Percentiles rank a stretch among this genome's conserved stretches.
phyloP scores from a whole-genome alignment of 805 yeast species.

The Saccharomyces eubayanus region DNA sequence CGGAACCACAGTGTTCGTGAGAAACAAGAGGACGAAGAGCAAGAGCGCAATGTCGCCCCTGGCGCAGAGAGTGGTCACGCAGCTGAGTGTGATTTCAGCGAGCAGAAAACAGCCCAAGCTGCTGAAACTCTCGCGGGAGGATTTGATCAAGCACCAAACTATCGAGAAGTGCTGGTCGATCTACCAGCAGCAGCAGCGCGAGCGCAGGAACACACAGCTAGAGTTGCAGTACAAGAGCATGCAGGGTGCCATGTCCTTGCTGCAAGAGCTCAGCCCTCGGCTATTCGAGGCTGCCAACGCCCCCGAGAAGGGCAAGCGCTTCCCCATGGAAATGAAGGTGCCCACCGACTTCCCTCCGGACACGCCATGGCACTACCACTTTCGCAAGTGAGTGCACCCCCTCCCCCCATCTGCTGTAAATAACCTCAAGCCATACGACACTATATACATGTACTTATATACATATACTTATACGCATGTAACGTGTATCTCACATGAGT shows the following conservation, averaged over 20 bases:
- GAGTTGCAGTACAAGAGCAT: conserved; percentile 58
- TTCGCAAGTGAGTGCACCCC: conserved; percentile 5
- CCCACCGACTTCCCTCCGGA: conserved; percentile 89
- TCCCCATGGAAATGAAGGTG: conserved; percentile 74
- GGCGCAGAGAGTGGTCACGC: conserved; percentile 40
- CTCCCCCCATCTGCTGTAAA: conserved; percentile 15
- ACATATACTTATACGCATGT: not conserved
- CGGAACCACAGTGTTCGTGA: conserved; percentile 22
- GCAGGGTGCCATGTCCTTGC: conserved; percentile 62
- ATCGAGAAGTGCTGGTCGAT: conserved; percentile 77
- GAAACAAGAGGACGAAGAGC: conserved; percentile 45
- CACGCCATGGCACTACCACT: conserved; percentile 63
- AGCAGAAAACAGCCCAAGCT: conserved; percentile 81
- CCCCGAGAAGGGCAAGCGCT: conserved; percentile 49
- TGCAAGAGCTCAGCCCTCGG: conserved; percentile 42
- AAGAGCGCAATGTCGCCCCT: conserved; percentile 37
- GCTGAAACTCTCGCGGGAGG: conserved; percentile 63
- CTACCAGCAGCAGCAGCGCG: conserved; percentile 45
- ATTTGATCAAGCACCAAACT: conserved; percentile 73
- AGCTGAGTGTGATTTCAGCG: conserved; percentile 76
- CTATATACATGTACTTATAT: not conserved
- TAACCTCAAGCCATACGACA: not conserved
- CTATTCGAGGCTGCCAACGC: conserved; percentile 57
- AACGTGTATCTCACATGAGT: not conserved
- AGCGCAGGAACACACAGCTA: conserved; percentile 36